These are phyloP conservation scores for Xylaria scruposa DNA, from an alignment of 495 filamentous ascomycete genomes.

Conservation along the genomic window DNA sequence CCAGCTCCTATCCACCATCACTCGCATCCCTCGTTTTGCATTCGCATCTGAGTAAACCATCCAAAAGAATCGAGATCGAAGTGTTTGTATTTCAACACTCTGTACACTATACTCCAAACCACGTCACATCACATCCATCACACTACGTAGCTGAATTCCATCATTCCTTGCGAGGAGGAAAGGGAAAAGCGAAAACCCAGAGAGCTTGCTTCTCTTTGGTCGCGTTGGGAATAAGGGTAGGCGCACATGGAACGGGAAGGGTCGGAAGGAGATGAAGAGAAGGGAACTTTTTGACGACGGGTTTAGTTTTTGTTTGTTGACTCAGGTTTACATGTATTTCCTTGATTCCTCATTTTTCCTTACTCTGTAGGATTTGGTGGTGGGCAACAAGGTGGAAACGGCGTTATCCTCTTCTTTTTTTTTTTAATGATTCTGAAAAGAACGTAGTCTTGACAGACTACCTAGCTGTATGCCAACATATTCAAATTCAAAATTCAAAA, in stretches of 20 bases:
- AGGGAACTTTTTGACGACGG: background rate
- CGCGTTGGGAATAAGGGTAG: slow-evolving; percentile 2
- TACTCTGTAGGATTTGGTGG: background rate
- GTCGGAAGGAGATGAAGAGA: too few species aligned
- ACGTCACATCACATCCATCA: background rate
- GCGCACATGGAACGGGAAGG: background rate
- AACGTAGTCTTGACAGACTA: background rate
- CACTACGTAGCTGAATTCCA: background rate
- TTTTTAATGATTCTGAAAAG: background rate
- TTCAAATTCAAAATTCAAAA: background rate
- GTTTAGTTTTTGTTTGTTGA: background rate
- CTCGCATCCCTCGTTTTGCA: background rate
- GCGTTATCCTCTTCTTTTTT: background rate
- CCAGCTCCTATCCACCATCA: background rate
- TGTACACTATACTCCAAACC: background rate
- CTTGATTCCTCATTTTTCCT: background rate
- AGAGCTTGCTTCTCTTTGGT: background rate
- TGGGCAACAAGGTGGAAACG: background rate
- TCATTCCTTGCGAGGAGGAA: background rate
- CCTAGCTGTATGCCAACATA: background rate
- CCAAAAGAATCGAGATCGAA: background rate
- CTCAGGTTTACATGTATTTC: background rate
- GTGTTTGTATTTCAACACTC: slow-evolving; percentile 6
- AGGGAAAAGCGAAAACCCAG: background rate
- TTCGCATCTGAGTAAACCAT: background rate